phyloP scores from a whole-genome alignment of 1,139 yeast genomes.

The Yamadazyma conglobata region DNA sequence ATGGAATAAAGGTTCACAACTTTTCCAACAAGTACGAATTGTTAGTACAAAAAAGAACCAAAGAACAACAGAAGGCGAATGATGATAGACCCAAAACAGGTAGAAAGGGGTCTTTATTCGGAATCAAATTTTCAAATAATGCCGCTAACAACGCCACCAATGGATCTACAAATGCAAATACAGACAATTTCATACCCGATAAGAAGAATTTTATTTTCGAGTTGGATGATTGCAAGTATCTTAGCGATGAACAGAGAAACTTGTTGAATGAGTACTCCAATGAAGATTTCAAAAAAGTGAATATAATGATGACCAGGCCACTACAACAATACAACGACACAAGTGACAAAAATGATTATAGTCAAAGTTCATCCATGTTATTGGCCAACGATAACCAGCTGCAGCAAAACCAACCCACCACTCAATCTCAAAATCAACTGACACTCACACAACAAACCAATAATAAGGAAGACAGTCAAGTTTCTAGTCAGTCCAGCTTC shows the following conservation, averaged over 20 bases:
- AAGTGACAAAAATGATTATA: conserved; percentile 25
- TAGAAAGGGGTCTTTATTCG: conserved; percentile 40
- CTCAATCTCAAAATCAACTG: conserved; percentile 4
- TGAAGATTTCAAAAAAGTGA: conserved; percentile 32
- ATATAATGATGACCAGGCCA: conserved; percentile 40
- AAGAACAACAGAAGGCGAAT: conserved; percentile 29
- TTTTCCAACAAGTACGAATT: conserved; percentile 47
- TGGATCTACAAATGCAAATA: conserved; percentile 6
- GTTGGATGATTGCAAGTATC: conserved; percentile 32
- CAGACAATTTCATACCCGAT: conserved; percentile 17
- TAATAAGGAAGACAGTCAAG: conserved; percentile 21
- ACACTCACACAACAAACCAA: conserved; percentile 7
- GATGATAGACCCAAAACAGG: conserved; percentile 30
- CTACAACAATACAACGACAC: conserved; percentile 11
- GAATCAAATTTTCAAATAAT: conserved; percentile 30
- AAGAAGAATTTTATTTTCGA: conserved; percentile 22
- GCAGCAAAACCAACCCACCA: conserved; percentile 3
- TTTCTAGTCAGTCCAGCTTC: conserved; percentile 31
- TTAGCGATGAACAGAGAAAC: conserved; percentile 35
- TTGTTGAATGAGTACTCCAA: conserved; percentile 23
- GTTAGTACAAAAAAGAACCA: conserved; percentile 33
- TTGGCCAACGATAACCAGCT: conserved; percentile 3
- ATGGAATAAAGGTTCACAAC: conserved; percentile 44
- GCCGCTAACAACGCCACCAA: conserved; percentile 1
- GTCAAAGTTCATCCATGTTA: conserved; percentile 37